Percentiles rank a stretch among this genome's conserved stretches.
Conservation (phyloP, 208 protist species). For the Acanthamoeba lenticulata region DNA sequence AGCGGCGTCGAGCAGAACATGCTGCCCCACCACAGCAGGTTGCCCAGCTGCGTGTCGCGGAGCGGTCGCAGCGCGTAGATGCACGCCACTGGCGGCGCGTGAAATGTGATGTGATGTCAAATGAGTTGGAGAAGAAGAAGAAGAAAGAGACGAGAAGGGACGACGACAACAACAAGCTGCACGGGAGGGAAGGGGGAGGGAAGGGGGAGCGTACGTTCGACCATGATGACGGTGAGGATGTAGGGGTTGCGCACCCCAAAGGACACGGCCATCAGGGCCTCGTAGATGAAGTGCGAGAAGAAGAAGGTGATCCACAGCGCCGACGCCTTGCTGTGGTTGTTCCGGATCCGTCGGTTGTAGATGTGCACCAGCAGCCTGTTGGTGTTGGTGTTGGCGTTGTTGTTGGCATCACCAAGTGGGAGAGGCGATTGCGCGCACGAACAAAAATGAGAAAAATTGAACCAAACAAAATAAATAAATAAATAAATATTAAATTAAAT, state of each 20-base stretch:
- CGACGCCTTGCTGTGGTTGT: slow-evolving; percentile 12
- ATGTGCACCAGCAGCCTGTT: slow-evolving; percentile 52
- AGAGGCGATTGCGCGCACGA: too few relatives aligned
- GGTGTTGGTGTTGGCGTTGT: background rate
- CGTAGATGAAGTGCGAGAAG: slow-evolving; percentile 41
- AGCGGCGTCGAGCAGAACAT: slow-evolving; percentile 41
- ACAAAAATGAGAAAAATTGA: background rate
- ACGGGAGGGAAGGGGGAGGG: too few relatives aligned
- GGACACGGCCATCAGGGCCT: slow-evolving; percentile 52
- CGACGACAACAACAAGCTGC: too few relatives aligned
- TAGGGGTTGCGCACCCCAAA: background rate
- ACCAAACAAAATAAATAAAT: background rate
- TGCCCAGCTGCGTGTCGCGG: slow-evolving; percentile 1
- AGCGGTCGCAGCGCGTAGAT: slow-evolving; percentile 27
- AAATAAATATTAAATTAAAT: background rate
- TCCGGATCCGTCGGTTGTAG: slow-evolving; percentile 41
- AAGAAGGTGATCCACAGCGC: slow-evolving; percentile 63
- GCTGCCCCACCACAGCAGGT: slow-evolving; percentile 30
- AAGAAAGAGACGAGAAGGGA: too few relatives aligned
- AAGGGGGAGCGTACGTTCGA: background rate
- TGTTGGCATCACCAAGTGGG: background rate
- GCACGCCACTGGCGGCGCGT: background rate
- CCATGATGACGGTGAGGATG: background rate
- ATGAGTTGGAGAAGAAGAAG: too few relatives aligned
- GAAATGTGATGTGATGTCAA: too few relatives aligned